Conservation (phyloP, 495 filamentous ascomycete species). For the Aspergillus panamensis region DNA sequence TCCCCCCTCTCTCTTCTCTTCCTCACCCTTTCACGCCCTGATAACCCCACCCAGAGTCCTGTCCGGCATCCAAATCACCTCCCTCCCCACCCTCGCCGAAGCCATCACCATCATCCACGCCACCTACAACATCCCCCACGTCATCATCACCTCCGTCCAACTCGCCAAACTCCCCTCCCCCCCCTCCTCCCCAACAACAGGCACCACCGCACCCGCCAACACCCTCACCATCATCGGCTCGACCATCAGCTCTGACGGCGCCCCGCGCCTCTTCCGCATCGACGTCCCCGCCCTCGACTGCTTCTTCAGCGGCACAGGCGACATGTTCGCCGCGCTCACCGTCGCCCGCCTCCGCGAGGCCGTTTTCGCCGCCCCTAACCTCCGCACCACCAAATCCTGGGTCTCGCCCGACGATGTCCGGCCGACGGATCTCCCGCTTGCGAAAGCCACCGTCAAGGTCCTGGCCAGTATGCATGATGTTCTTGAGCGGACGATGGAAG, state of each 20-base stretch:
- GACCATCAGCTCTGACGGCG: conserved; percentile 56
- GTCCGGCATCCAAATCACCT: conserved; percentile 76
- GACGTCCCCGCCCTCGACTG: conserved; percentile 81
- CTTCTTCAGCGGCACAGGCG: conserved; percentile 93
- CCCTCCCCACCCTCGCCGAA: conserved; percentile 62
- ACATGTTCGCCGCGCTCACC: conserved; percentile 95
- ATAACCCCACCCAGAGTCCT: conserved; percentile 56
- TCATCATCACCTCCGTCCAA: conserved; percentile 86
- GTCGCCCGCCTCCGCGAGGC: conserved; percentile 88
- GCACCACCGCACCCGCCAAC: conserved; percentile 36
- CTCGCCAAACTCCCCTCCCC: conserved; percentile 38
- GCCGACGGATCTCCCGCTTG: conserved; percentile 71
- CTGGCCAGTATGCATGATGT: conserved; percentile 91
- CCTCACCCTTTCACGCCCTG: neutral
- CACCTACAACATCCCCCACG: conserved; percentile 74
- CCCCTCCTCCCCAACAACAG: conserved; percentile 31
- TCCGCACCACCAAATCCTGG: conserved; percentile 59
- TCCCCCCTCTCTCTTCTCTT: conserved; percentile 10
- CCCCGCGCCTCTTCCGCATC: conserved; percentile 75
- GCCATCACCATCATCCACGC: conserved; percentile 77
- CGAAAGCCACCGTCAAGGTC: conserved; percentile 78
- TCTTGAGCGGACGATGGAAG: conserved; percentile 68
- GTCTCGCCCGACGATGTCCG: conserved; percentile 63
- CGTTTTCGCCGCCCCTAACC: conserved; percentile 34
- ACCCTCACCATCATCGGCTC: conserved; percentile 77